Evolutionary conservation across 2,329 filamentous ascomycete species (phyloP).

Genomic region (Neobulgaria alba): DNA sequence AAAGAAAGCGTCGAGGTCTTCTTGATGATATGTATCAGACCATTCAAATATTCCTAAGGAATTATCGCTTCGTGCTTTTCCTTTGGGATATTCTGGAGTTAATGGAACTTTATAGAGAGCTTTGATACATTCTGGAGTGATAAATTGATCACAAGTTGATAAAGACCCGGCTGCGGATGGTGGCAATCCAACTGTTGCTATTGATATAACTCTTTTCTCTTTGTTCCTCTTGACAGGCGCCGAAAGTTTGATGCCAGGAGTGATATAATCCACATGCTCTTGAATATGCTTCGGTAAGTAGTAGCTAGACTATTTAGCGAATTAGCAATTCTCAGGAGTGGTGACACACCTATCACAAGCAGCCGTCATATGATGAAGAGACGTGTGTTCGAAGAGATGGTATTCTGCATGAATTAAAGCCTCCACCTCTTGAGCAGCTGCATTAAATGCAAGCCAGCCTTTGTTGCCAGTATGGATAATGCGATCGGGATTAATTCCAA

Average conservation of each 20-base stretch:
- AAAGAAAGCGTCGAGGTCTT: slow-evolving; percentile 14
- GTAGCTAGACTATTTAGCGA: slow-evolving; percentile 24
- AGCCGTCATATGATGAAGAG: too few species aligned
- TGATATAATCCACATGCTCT: slow-evolving; percentile 47
- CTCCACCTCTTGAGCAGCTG: slow-evolving; percentile 43
- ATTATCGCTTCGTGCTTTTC: slow-evolving; percentile 7
- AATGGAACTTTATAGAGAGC: slow-evolving; percentile 33
- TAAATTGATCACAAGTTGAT: too few species aligned
- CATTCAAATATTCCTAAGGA: slow-evolving; percentile 15
- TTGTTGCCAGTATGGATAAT: slow-evolving; percentile 40
- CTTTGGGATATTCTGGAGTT: too few species aligned
- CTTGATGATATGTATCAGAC: slow-evolving; percentile 12
- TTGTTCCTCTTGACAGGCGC: slow-evolving; percentile 26
- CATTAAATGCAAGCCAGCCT: slow-evolving; percentile 45
- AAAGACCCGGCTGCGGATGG: too few species aligned
- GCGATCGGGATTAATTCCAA: slow-evolving; percentile 36
- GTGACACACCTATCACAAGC: too few species aligned
- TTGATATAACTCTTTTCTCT: slow-evolving; percentile 1
- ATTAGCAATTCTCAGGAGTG: slow-evolving; percentile 35
- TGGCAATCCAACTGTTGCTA: not conserved
- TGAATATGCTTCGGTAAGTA: slow-evolving; percentile 44
- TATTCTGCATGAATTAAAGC: slow-evolving; percentile 42
- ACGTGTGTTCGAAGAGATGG: slow-evolving; percentile 41
- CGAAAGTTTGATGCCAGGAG: slow-evolving; percentile 52
- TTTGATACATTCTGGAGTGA: slow-evolving; percentile 29